Evolutionary conservation across 371 early-diverging fungal species (phyloP).

Genomic region (Mucor circinelloides): DNA sequence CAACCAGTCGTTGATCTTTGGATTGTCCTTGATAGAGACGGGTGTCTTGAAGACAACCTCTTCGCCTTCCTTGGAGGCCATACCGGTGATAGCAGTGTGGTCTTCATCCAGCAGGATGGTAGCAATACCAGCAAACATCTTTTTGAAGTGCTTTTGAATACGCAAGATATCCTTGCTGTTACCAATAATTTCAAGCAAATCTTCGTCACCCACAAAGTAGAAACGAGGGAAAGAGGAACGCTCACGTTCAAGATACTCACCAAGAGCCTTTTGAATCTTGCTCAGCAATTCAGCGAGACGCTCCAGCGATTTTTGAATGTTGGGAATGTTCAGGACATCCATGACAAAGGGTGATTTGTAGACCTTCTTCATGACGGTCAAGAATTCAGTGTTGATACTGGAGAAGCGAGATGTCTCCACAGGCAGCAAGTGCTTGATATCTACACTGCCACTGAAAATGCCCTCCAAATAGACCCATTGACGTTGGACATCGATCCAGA

Average conservation of each 20-base stretch:
- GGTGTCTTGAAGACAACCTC: slow-evolving; percentile 79
- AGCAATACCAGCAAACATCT: slow-evolving; percentile 99
- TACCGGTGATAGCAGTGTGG: slow-evolving; percentile 71
- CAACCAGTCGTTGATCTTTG: slow-evolving; percentile 97
- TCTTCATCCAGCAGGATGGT: slow-evolving; percentile 84
- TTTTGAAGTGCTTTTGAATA: slow-evolving; percentile 97
- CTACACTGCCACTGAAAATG: slow-evolving; percentile 93
- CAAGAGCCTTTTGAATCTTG: slow-evolving; percentile 97
- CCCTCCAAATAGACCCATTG: slow-evolving; percentile 99
- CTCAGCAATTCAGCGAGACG: slow-evolving; percentile 89
- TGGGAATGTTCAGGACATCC: slow-evolving; percentile 91
- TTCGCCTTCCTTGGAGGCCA: slow-evolving; percentile 95
- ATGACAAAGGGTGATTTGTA: slow-evolving; percentile 96
- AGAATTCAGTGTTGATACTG: slow-evolving; percentile 96
- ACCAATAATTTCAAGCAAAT: slow-evolving; percentile 98
- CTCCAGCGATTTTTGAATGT: slow-evolving; percentile 95
- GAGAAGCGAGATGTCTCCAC: slow-evolving; percentile 94
- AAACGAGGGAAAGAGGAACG: slow-evolving; percentile 97
- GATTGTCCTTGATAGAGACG: slow-evolving; percentile 80
- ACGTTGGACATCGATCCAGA: slow-evolving; percentile 99
- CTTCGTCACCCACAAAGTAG: slow-evolving; percentile 99
- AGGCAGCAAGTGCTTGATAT: slow-evolving; percentile 96
- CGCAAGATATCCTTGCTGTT: slow-evolving; percentile 94
- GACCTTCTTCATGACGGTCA: slow-evolving; percentile 97
- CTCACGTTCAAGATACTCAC: slow-evolving; percentile 97